Evolutionary conservation across 23 red algal species (phyloP).

Genomic region (Cyanidioschyzon merolae): DNA sequence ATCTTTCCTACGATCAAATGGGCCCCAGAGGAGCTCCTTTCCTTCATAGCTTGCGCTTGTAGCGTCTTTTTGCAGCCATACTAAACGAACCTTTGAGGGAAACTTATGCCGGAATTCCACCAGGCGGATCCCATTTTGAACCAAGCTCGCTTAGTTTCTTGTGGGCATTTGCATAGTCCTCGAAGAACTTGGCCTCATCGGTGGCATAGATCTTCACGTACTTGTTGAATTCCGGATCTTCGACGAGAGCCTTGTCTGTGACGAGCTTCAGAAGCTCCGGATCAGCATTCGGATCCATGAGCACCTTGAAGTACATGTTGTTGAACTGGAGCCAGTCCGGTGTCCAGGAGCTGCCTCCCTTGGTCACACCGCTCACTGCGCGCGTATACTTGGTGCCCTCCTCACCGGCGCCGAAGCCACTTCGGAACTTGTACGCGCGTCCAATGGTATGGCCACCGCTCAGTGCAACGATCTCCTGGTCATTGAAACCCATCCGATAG

Average conservation of each 20-base stretch:
- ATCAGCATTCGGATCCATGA: constrained; percentile 73
- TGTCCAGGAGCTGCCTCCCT: constrained; percentile 51
- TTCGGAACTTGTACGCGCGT: constrained; percentile 50
- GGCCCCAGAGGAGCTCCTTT: not conserved
- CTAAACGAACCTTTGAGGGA: not conserved
- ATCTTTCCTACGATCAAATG: not conserved
- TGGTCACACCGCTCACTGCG: constrained; percentile 14
- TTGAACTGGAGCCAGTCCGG: constrained; percentile 60
- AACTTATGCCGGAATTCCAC: not conserved
- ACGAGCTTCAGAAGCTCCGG: constrained; percentile 58
- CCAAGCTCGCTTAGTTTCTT: constrained; percentile 89
- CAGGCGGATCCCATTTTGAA: constrained; percentile 24
- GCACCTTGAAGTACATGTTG: constrained; percentile 85
- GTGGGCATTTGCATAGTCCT: constrained; percentile 77
- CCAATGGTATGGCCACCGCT: constrained; percentile 88
- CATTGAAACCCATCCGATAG: constrained; percentile 95
- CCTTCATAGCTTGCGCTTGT: not conserved
- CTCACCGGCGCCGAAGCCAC: constrained; percentile 58
- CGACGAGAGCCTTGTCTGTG: constrained; percentile 68
- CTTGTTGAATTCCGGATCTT: constrained; percentile 47
- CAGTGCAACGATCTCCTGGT: constrained; percentile 73
- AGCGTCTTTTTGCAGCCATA: not conserved
- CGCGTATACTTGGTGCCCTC: constrained; percentile 16
- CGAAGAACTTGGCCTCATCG: constrained; percentile 65
- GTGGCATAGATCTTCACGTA: constrained; percentile 73